Base-by-base conservation (phyloP, 164 flowering plant species). In the Houttuynia cordata region DNA sequence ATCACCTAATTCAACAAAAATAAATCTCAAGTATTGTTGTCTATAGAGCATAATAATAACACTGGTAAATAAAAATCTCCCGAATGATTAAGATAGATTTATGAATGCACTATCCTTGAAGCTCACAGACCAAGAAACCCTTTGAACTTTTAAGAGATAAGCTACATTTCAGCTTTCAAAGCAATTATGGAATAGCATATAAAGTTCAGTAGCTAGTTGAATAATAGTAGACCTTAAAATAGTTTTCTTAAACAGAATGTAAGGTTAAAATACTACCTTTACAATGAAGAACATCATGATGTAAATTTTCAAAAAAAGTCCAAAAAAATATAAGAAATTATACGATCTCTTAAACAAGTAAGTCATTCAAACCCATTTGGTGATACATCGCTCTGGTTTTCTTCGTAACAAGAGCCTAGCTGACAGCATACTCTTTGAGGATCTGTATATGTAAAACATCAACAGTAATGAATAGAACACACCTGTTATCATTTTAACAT, bases 401-500 rank as follows among this genome's bases (percentile, higher is more conserved):
- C 17, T 3, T 45, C 12, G 49, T 0, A 45, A 0, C 17, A 17
- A 45, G 17, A 45, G 49, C 13, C 49, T 17, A 8, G 12, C 1
- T 17, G 17, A 17, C 49, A 7, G 17, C 17, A 7, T 8, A 17
- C 49, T 45, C 13, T 17, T 17, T 17, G 17, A 8, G 9, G 49
- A 45, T 45, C 17, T 45, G 17, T 45, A 45, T 17, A 45, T 45
- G 6, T 54, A 54, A 24, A 10, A 7, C 7, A 24, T 23, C 19
- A 54, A 54, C 15, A 53, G 10, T 10, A 54, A 18, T 14, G 24
- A 54, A 15, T 22, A 22, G 66, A 37, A 62, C 62, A 50, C 13
- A 89, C 99, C 99, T 47, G 99, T 93, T 49, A 93, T 93, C 99
- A 93, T 93, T 74, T 93, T 93, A 25, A 93, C 99, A 78, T 75